Conservation (phyloP, 257 asterid genomes). For the Solanum chmielewskii region DNA sequence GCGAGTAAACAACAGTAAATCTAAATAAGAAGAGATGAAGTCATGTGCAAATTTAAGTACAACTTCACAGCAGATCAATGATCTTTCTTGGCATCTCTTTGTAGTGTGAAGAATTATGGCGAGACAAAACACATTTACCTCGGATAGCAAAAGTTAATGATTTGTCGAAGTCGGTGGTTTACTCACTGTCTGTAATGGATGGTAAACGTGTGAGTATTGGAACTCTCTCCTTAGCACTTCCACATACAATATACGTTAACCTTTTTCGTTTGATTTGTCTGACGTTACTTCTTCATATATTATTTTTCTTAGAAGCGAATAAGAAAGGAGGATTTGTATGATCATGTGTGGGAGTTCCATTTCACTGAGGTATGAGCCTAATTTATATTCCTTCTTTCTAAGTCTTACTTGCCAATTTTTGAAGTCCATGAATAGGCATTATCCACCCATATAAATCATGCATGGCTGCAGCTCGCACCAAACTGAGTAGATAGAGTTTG, state of each 20-base stretch:
- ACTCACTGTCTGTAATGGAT: constrained; percentile 55
- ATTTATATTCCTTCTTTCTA: neutral
- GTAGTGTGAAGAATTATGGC: constrained; percentile 73
- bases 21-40: neutral
- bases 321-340: constrained; percentile 55
- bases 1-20: neutral
- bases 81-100: neutral
- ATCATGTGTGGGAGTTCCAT: constrained; percentile 70
- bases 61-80: neutral
- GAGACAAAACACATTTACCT: constrained; percentile 73
- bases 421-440: neutral
- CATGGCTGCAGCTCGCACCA: neutral
- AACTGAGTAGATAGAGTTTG: neutral
- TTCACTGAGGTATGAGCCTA: constrained; percentile 44
- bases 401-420: neutral
- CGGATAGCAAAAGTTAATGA: constrained; percentile 44
- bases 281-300: neutral
- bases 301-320: constrained; percentile 47
- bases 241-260: neutral
- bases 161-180: constrained; percentile 41
- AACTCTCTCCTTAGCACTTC: neutral
- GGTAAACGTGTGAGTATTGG: constrained; percentile 51
- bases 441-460: neutral
- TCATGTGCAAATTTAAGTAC: neutral
- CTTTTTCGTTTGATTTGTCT: neutral